A percentile compares a stretch with the other conserved stretches of the same genome.
These are phyloP conservation scores for Peniophora sp. DNA, from an alignment of 1,284 basidiomycete species.

Conservation along the genomic window DNA sequence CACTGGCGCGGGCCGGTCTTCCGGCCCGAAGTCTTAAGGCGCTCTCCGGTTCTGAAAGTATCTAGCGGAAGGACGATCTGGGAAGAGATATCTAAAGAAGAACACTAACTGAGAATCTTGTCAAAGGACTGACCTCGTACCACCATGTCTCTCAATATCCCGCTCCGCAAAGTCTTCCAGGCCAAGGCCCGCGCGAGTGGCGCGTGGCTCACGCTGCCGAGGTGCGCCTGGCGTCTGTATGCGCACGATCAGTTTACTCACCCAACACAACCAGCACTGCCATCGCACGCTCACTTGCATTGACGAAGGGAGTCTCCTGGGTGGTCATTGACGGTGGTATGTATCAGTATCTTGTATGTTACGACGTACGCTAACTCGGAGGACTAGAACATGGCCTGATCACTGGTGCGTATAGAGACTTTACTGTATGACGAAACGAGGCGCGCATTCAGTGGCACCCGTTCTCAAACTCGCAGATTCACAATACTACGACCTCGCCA, in stretches of 20 bases:
- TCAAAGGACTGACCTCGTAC: neutral
- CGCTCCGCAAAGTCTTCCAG: neutral
- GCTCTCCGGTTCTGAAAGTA: no score
- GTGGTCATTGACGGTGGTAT: neutral
- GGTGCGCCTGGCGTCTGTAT: neutral
- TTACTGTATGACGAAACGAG: no score
- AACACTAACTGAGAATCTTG: no score
- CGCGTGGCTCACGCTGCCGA: neutral
- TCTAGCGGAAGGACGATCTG: no score
- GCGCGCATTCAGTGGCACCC: no score
- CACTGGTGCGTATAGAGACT: neutral
- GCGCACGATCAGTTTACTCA: neutral
- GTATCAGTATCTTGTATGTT: no score
- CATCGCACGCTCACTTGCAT: neutral
- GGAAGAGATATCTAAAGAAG: no score
- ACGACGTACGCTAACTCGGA: no score
- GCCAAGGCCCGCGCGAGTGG: neutral
- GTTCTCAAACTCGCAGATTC: neutral
- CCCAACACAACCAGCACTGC: neutral
- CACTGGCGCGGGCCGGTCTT: no score
- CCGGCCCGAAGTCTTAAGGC: no score
- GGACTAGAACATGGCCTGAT: neutral
- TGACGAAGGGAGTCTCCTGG: neutral
- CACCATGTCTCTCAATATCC: neutral
- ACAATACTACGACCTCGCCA: neutral